Evolutionary conservation across 352 stramenopile species (phyloP).

Genomic region (Sclerospora graminicola): DNA sequence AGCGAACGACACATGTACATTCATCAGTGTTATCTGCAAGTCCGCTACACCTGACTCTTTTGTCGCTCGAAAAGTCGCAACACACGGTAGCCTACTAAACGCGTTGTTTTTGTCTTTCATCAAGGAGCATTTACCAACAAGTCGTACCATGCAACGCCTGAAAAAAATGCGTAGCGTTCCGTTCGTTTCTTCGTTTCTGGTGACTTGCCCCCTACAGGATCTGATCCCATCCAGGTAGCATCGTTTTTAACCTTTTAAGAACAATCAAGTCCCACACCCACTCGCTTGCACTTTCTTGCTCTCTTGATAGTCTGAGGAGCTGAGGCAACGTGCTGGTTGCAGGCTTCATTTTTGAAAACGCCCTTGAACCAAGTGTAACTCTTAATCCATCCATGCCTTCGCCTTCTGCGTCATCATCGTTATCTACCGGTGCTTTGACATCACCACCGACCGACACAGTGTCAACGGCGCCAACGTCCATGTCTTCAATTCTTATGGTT

Average conservation of each 20-base stretch:
- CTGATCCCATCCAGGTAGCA: too few species aligned
- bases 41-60: too few species aligned
- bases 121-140: conserved; percentile 20
- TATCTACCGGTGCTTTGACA: conserved; percentile 2
- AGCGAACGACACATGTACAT: too few species aligned
- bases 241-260: too few species aligned
- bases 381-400: conserved; percentile 52
- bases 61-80: too few species aligned
- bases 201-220: conserved; percentile 17
- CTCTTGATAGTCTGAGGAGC: neutral
- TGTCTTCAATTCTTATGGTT: conserved; percentile 9
- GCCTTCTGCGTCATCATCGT: conserved; percentile 34
- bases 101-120: too few species aligned
- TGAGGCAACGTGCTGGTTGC: neutral
- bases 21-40: too few species aligned
- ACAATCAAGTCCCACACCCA: conserved; percentile 39
- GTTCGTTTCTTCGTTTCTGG: conserved; percentile 15
- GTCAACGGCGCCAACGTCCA: conserved; percentile 28
- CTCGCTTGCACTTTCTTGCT: conserved; percentile 49
- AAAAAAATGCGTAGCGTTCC: conserved; percentile 45
- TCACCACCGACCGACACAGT: conserved; percentile 37
- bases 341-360: conserved; percentile 24
- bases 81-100: too few species aligned
- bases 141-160: too few species aligned
- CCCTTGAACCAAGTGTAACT: conserved; percentile 21